Conservation (phyloP, 352 stramenopile genomes). For the Blastocystis sp. region DNA sequence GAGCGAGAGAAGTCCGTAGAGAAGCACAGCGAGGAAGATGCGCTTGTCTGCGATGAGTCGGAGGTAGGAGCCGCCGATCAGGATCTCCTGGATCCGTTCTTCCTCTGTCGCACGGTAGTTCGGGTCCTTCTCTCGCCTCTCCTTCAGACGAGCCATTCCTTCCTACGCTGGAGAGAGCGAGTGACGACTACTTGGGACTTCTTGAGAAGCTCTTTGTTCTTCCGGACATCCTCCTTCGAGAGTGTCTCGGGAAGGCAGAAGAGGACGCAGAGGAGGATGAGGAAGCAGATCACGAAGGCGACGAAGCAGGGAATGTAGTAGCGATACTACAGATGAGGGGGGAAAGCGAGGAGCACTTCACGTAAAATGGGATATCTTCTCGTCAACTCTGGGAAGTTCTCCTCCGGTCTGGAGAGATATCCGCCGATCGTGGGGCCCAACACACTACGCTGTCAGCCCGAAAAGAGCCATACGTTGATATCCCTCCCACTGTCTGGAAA, state of each 20-base stretch:
- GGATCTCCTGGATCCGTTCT: conserved; percentile 28
- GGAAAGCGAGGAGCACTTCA: neutral
- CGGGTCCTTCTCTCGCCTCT: neutral
- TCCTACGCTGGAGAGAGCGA: neutral
- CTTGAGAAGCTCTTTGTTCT: conserved; percentile 11
- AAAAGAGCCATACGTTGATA: neutral
- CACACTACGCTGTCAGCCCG: neutral
- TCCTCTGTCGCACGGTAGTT: conserved; percentile 33
- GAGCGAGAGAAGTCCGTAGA: conserved; percentile 35
- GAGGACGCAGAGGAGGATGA: conserved; percentile 10
- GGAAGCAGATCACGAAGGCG: conserved; percentile 2
- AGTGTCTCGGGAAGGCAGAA: conserved; percentile 59
- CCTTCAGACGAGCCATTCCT: neutral
- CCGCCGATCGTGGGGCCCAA: conserved; percentile 50
- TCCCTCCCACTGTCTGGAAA: conserved; percentile 50
- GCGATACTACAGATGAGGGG: conserved; percentile 1
- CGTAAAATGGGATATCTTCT: conserved; percentile 16
- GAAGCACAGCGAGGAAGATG: neutral
- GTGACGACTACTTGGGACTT: neutral
- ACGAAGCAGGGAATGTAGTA: conserved; percentile 59
- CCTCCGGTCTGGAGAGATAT: conserved; percentile 38
- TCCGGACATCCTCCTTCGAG: conserved; percentile 42
- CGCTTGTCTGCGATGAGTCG: neutral
- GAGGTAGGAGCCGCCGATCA: neutral
- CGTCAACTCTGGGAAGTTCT: conserved; percentile 40